These are phyloP conservation scores for Aspergillus ellipticus DNA, from an alignment of 495 filamentous ascomycete genomes.

Conservation along the genomic window DNA sequence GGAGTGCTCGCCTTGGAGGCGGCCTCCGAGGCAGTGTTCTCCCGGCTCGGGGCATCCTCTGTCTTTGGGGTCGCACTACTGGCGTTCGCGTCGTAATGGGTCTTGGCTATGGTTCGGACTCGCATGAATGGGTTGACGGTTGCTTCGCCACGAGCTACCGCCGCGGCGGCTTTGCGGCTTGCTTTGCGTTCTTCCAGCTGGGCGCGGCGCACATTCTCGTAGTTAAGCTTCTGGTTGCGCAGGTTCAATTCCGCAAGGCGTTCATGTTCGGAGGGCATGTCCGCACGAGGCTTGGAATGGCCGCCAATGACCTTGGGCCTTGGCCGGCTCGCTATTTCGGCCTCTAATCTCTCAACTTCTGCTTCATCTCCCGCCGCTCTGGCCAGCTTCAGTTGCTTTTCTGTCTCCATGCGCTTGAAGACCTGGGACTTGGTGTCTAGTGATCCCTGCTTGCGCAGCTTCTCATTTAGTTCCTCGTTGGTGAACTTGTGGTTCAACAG, in stretches of 20 bases:
- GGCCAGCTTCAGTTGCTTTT: conserved; percentile 61
- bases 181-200: conserved; percentile 72
- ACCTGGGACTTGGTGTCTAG: conserved; percentile 58
- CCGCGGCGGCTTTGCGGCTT: conserved; percentile 55
- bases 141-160: conserved; percentile 51
- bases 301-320: conserved; percentile 63
- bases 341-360: conserved; percentile 55
- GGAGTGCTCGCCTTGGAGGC: conserved; percentile 26
- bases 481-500: conserved; percentile 78
- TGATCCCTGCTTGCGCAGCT: conserved; percentile 64
- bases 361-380: conserved; percentile 58
- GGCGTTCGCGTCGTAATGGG: conserved; percentile 54
- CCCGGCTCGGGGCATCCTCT: conserved; percentile 39
- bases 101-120: conserved; percentile 58
- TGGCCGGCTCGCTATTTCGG: conserved; percentile 63
- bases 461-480: conserved; percentile 70
- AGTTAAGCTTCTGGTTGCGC: conserved; percentile 73
- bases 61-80: conserved; percentile 21
- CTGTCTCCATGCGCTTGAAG: conserved; percentile 59
- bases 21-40: conserved; percentile 41
- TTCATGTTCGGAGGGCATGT: conserved; percentile 60
- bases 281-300: conserved; percentile 41
- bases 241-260: conserved; percentile 71
- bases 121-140: conserved; percentile 56
- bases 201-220: conserved; percentile 77